Conservation (phyloP, 2,329 filamentous ascomycete species). For the Diaporthe citri region DNA sequence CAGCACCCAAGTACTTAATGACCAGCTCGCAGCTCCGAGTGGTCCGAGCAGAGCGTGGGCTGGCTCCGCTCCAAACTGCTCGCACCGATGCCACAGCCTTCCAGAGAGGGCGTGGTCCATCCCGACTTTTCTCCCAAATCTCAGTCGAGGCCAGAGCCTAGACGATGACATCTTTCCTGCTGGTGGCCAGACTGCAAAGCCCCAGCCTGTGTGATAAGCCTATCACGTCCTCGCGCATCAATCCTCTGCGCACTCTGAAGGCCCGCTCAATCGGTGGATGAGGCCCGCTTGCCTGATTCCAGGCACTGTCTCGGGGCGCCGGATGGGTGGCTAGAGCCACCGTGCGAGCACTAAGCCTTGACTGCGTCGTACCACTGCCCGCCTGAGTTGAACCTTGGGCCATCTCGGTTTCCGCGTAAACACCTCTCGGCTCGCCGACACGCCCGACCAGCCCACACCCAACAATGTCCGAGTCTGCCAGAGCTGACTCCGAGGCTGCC, state of each 20-base stretch:
- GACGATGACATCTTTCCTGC: conserved; percentile 8
- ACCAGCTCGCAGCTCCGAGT: conserved; percentile 2
- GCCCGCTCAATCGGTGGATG: neutral
- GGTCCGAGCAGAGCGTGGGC: conserved; percentile 11
- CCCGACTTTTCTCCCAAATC: conserved; percentile 19
- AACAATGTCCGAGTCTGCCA: conserved; percentile 36
- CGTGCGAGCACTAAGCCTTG: conserved; percentile 26
- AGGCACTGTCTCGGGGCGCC: conserved; percentile 23
- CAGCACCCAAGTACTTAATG: neutral
- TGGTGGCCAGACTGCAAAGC: conserved; percentile 1
- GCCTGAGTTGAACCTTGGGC: conserved; percentile 31
- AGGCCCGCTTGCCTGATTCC: neutral
- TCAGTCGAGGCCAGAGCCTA: conserved; percentile 19
- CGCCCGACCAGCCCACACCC: conserved; percentile 28
- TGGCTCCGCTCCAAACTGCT: conserved; percentile 20
- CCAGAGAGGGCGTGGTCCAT: conserved; percentile 19
- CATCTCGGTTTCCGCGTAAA: conserved; percentile 39
- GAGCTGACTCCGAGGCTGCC: conserved; percentile 31
- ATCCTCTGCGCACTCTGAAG: neutral
- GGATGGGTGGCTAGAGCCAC: conserved; percentile 27
- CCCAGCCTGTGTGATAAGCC: conserved; percentile 17
- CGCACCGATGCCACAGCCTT: conserved; percentile 29
- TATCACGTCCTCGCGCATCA: conserved; percentile 37
- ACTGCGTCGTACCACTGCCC: conserved; percentile 31
- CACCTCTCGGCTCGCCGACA: conserved; percentile 35